These are phyloP conservation scores for Corrigiola litoralis DNA, from an alignment of 179 eudicot genomes.

Conservation along the genomic window DNA sequence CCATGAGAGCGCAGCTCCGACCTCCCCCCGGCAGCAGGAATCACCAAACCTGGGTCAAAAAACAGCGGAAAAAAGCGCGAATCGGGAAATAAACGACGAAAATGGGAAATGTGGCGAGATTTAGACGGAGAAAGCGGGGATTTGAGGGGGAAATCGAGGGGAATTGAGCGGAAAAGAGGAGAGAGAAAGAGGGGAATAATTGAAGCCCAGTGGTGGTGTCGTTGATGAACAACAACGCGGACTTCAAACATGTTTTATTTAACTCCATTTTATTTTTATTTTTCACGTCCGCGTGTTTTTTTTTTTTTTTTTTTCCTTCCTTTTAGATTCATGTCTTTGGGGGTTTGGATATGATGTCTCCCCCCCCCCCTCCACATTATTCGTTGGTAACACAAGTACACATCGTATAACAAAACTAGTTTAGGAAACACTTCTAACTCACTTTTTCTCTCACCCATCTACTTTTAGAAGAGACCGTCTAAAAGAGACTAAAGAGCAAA, in stretches of 20 bases:
- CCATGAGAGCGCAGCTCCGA: constrained; percentile 30
- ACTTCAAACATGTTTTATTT: constrained; percentile 27
- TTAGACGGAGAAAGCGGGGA: constrained; percentile 1
- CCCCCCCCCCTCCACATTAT: no score
- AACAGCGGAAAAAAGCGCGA: not conserved
- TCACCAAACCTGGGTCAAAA: constrained; percentile 15
- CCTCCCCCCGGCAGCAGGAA: not conserved
- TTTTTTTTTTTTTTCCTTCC: constrained; percentile 8
- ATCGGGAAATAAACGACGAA: not conserved
- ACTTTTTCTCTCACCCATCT: no score
- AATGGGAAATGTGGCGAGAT: not conserved
- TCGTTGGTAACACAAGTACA: no score
- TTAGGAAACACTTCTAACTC: no score
- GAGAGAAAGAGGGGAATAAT: constrained; percentile 7
- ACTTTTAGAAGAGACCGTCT: no score
- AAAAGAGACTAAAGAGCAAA: no score
- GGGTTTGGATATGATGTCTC: no score
- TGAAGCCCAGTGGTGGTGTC: constrained; percentile 7
- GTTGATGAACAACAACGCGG: constrained; percentile 25
- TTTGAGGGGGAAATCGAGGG: constrained; percentile 4
- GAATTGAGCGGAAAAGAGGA: constrained; percentile 15
- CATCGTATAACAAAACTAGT: no score
- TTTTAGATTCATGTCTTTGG: no score
- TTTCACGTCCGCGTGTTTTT: no score
- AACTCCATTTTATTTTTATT: no score